phyloP scores from a whole-genome alignment of 1,284 basidiomycete genomes.

The Takashimella tepidaria region DNA sequence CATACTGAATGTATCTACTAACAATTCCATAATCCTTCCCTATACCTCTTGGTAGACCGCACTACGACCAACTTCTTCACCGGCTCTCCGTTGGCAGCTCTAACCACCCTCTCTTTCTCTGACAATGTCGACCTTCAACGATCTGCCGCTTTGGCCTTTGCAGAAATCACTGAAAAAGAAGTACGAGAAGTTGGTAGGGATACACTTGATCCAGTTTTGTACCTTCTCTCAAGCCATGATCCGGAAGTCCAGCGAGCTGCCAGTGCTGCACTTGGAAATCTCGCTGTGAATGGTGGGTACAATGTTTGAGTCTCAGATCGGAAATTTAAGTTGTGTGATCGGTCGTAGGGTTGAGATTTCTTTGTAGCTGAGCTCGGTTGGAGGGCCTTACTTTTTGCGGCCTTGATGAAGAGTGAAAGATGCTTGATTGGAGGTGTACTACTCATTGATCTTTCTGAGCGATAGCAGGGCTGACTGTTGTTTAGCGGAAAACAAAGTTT shows the following conservation, averaged over 20 bases:
- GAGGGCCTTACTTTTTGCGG: too few relatives aligned
- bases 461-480: too few relatives aligned
- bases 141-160: conserved; percentile 95
- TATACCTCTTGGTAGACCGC: conserved; percentile 59
- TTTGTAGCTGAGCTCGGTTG: too few relatives aligned
- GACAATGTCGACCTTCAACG: conserved; percentile 99
- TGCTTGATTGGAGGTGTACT: too few relatives aligned
- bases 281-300: conserved; percentile 93
- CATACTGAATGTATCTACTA: too few relatives aligned
- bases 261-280: conserved; percentile 95
- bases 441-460: too few relatives aligned
- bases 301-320: too few relatives aligned
- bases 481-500: conserved; percentile 94
- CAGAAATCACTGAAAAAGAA: conserved; percentile 99
- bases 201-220: conserved; percentile 96
- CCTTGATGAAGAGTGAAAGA: too few relatives aligned
- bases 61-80: conserved; percentile 94
- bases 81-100: conserved; percentile 82
- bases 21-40: neutral
- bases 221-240: conserved; percentile 95
- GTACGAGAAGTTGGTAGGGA: conserved; percentile 94
- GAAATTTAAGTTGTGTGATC: too few relatives aligned
- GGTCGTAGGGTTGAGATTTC: too few relatives aligned
- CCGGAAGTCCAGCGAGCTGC: conserved; percentile 98
- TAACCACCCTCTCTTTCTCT: conserved; percentile 96